Percentiles rank a stretch among this genome's conserved stretches.
These are phyloP conservation scores for Eutypella sp. DNA, from an alignment of 2,329 filamentous ascomycete genomes.

Conservation along the genomic window DNA sequence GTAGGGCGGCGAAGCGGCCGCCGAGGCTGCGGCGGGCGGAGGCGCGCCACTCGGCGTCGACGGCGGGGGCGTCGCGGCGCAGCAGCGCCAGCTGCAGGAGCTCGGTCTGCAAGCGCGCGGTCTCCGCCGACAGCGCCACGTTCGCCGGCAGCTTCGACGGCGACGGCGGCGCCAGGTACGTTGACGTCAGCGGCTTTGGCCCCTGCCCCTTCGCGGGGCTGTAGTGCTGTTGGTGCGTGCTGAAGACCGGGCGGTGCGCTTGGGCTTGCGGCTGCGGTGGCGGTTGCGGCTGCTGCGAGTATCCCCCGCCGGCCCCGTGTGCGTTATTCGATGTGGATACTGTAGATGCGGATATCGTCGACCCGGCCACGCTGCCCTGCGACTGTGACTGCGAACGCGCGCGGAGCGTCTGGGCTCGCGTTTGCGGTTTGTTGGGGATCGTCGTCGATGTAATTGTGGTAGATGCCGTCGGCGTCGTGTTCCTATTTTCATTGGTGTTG, in stretches of 20 bases:
- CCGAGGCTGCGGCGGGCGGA: slow-evolving; percentile 49
- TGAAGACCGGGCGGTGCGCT: slow-evolving; percentile 52
- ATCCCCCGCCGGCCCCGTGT: too few relatives aligned
- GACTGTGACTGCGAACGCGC: slow-evolving; percentile 21
- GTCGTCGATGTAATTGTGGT: slow-evolving; percentile 6
- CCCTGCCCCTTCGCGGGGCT: slow-evolving; percentile 57
- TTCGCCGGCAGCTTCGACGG: slow-evolving; percentile 59
- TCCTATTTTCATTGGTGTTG: too few relatives aligned
- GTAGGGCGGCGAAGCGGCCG: slow-evolving; percentile 38
- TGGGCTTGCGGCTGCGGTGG: slow-evolving; percentile 19
- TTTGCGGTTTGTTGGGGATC: slow-evolving; percentile 5
- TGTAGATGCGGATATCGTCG: slow-evolving; percentile 19
- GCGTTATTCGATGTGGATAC: slow-evolving; percentile 4
- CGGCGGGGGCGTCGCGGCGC: slow-evolving; percentile 47
- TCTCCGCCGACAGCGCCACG: slow-evolving; percentile 54
- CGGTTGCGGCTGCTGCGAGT: slow-evolving; percentile 3
- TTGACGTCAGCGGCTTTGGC: slow-evolving; percentile 57
- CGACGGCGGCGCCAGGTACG: slow-evolving; percentile 54
- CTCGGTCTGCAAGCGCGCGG: slow-evolving; percentile 55
- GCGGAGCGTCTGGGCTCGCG: slow-evolving; percentile 20
- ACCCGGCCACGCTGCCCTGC: too few relatives aligned
- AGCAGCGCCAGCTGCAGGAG: slow-evolving; percentile 61
- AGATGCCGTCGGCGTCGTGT: background rate
- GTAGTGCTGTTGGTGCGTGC: slow-evolving; percentile 62
- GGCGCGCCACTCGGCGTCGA: slow-evolving; percentile 46